Evolutionary conservation across 1,139 yeast species (phyloP), one percentile per base, ranked within the genome.

Genomic region (Hansenula anomala): DNA sequence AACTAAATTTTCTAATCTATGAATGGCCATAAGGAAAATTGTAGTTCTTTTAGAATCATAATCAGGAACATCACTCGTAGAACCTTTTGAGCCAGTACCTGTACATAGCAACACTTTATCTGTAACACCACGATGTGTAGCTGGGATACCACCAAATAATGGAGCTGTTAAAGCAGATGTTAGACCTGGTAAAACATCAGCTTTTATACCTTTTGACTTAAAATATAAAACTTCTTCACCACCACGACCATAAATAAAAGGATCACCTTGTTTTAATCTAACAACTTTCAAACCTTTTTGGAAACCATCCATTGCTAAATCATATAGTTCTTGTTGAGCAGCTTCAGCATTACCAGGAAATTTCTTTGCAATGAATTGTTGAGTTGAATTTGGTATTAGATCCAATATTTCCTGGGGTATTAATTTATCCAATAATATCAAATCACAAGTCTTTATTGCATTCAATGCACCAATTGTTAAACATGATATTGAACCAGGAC

Each of bases 331-430:
- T 47, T 85, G 75, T 61, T 90, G 98, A 0, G 97, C 97, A 36
- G 74, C 73, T 55, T 89, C 97, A 1, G 97, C 97, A 58, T 90
- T 90, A 1, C 98, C 98, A 2, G 97, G 97, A 62, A 89, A 92
- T 60, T 90, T 90, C 33, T 89, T 73, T n/a, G 97, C 97, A 46
- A 90, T 89, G 56, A 85, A 88, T 4, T 84, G 66, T 38, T 80
- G 81, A 1, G 95, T 85, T 30, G 71, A 67, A 26, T 73, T 61
- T 0, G 97, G 97, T 15, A 90, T 82, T 25, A 89, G 63, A 37
- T 83, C 88, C 27, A 90, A 65, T 1, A 90, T 95, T 49, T 82
- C 82, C 50, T 84, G 86, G 4, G 97, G 97, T 0, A 90, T 97
- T 27, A 90, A 69, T 56, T 90, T 90, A 59, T 90, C 98, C 1